phyloP scores from a whole-genome alignment of 306 rosid species.

The Acacia acuminata region DNA sequence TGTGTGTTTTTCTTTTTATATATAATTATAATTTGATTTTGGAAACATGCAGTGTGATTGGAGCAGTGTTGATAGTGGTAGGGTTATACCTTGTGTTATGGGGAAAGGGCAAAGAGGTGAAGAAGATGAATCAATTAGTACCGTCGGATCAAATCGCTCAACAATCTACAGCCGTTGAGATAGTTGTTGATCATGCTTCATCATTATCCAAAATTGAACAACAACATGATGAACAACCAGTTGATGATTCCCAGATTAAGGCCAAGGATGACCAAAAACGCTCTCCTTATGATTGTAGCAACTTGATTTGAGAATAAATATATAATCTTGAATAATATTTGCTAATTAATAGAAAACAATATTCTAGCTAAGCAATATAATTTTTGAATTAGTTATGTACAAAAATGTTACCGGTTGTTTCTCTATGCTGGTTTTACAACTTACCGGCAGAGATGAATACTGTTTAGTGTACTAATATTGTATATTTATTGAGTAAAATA shows the following conservation, averaged over 20 bases:
- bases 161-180: conserved; percentile 14
- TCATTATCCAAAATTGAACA: not conserved
- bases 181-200: conserved; percentile 22
- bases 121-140: conserved; percentile 3
- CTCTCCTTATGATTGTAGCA: not conserved
- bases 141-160: conserved; percentile 14
- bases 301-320: not conserved
- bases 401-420: no score
- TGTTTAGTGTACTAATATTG: not conserved
- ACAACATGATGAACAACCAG: not conserved
- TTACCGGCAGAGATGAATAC: no score
- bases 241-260: not conserved
- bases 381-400: no score
- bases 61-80: conserved; percentile 41
- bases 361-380: no score
- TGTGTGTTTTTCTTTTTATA: no score
- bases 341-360: no score
- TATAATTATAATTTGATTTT: no score
- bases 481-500: not conserved
- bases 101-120: conserved; percentile 45
- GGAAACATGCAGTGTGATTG: conserved; percentile 35
- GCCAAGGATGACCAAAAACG: not conserved
- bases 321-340: not conserved
- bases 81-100: conserved; percentile 47
- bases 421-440: not conserved